Base-by-base conservation (phyloP, 352 stramenopile species). In the Pythium guiyangense region DNA sequence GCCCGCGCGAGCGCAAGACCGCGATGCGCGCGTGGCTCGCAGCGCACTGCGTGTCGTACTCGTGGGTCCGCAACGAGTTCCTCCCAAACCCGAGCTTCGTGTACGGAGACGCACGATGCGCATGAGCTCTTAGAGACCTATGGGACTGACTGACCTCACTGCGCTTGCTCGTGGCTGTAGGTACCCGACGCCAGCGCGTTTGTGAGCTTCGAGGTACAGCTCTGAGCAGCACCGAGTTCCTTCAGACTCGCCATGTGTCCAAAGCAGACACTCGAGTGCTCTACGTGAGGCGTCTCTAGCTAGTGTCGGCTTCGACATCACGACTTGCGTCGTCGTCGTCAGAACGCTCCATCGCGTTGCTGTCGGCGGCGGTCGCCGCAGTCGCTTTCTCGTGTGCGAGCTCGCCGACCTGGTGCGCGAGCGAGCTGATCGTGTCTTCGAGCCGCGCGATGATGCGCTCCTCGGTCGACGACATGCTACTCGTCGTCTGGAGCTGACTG, bases 1-100 rank as follows among this genome's bases (percentile, higher is more conserved):
- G 72, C 3, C 74, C 73, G 12, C 73, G 75, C 29, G 67, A 86
- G 53, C 69, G 79, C 22, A 84, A 90, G 52, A 60, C 67, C 18
- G 80, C 80, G 27, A 77, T 90, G 64, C 74, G 81, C 40, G 62
- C 67, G 39, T 92, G 81, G 80, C 67, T 95, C 47, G 54, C 69
- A 51, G 67, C 69, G 49, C 87, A 91, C 51, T 74, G 81, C 51
- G 95, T 96, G 54, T 93, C 84, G 27, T 96, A 90, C 70, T 90
- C 87, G 49, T 96, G 80, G 70, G 84, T 96, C 14, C 72, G 69
- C 31, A 86, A 96, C 66, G 87, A 96, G 54, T 95, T 94, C 54
- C 51, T 96, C 17, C 86, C 86, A 15, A 94, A 96, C 53, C 87
- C 86, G n/a, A 86, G 92, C 55, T 93, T 90, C 62, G 73, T 67